Evolutionary conservation across 2,329 filamentous ascomycete species (phyloP).

Genomic region (Cucurbitaria berberidis): DNA sequence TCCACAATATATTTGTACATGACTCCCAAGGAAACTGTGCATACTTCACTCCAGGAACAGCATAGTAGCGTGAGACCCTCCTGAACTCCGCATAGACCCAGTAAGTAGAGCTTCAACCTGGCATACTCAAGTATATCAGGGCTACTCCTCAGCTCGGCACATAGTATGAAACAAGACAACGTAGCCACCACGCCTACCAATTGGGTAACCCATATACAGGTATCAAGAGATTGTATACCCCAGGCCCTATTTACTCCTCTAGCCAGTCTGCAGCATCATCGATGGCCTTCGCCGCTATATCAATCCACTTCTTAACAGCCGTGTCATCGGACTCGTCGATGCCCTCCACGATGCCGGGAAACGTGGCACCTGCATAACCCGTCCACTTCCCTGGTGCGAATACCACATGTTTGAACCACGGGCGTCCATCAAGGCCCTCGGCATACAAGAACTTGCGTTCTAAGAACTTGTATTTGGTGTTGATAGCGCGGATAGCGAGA

Average conservation of each 20-base stretch:
- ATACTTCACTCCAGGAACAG: background rate
- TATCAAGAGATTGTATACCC: conserved; percentile 8
- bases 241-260: conserved; percentile 21
- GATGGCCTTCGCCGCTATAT: conserved; percentile 47
- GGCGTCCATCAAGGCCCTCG: conserved; percentile 76
- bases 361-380: conserved; percentile 79
- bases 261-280: conserved; percentile 44
- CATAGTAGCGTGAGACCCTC: background rate
- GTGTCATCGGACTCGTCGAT: conserved; percentile 58
- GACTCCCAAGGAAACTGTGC: background rate
- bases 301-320: conserved; percentile 51
- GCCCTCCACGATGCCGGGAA: conserved; percentile 68
- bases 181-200: background rate
- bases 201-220: conserved; percentile 3
- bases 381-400: conserved; percentile 93
- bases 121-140: background rate
- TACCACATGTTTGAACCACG: conserved; percentile 94
- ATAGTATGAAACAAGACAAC: background rate
- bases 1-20: background rate
- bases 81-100: background rate
- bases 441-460: conserved; percentile 81
- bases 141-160: background rate
- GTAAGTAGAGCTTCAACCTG: background rate
- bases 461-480: conserved; percentile 81
- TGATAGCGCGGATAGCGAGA: conserved; percentile 69